Base-by-base conservation (phyloP, 164 flowering plant species). In the Houttuynia cordata region DNA sequence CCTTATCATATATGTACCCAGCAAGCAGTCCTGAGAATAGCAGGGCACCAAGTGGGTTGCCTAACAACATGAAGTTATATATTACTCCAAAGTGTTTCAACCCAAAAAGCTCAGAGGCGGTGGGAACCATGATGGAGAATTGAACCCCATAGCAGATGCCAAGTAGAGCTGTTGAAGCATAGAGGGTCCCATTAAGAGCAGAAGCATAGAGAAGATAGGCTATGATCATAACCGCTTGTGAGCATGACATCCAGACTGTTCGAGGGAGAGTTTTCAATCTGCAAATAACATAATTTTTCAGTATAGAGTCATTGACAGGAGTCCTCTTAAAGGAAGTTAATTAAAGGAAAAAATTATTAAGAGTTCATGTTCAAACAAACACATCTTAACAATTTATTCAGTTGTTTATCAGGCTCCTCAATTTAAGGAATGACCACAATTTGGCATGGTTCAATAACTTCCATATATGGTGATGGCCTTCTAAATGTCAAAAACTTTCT, bases 141-240 rank as follows among this genome's bases (percentile, higher is more conserved):
- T 87, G 97, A 58, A 81, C 81, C 14, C 98, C 98, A 51, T 76
- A 87, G 78, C 98, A 92, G 67, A 92, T 74, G 22, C 98, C 97
- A 40, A 89, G 85, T 30, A 86, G 71, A 47, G 84, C 85, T 53
- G 83, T 86, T 58, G 91, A 91, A 40, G 73, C 78, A 67, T 77
- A 80, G 23, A 89, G 84, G 55, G 90, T 81, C 9, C 91, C 97
- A 39, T 54, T 64, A 9, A 84, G 53, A 47, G 80, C 86, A 3
- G 84, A 87, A 30, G 93, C 98, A 68, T 79, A 83, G 15, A 89
- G 72, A 47, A 92, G 81, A 73, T 78, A 87, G 6, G 82, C 59
- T 20, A 75, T 4, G 51, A 77, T 59, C 98, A 92, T 92, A 64
- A 83, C 63, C 53, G 79, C 40, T 65, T 87, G 97, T 57, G 90